Base-by-base conservation (phyloP, 2,329 filamentous ascomycete species). In the Myriosclerotinia duriaeana region DNA sequence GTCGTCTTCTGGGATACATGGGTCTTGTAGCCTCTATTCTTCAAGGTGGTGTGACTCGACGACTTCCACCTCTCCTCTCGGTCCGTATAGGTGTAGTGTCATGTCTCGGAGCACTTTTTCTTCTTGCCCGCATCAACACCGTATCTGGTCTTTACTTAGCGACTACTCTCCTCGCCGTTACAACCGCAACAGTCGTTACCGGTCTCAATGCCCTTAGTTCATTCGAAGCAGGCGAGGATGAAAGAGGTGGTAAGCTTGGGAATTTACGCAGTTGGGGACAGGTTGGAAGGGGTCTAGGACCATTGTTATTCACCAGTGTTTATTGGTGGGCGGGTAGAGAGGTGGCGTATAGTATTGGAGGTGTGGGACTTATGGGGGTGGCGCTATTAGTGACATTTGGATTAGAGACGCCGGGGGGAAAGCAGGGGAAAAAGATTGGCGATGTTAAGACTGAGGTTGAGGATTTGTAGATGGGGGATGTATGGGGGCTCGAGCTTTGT, bases 311-410 rank as follows among this genome's bases (percentile, higher is more conserved):
- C 76, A 98, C 95, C 69, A 92, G 92, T 59, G 82, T 99, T 66
- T 99, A 99, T 80, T 99, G 95, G 95, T 99, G 95, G 95, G 93
- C 92, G 8, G 95, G 95, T 0, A 83, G 95, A 56, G 90, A 96
- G 75, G 84, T 88, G 14, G 95, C 95, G 2, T 99, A 98, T 78
- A 83, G 82, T 1, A 83, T 92, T 73, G 95, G 95, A 5, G 90
- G 92, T 0, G 82, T 86, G 15, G 93, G 92, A 6, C 96, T 98
- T 81, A 78, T 90, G 6, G 86, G 82, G 1, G 93, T 98, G 14
- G 84, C 85, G 54, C 83, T 82, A 14, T 78, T 92, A 34, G 92
- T 90, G 0, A 90, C 96, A 76, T 83, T 85, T 26, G 85, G 85
- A 0, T 78, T 97, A 69, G 91, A 89, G 66, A 74, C 70, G 8